Base-by-base conservation (phyloP, 768 basidiomycete species). In the Lyophyllum decastes region DNA sequence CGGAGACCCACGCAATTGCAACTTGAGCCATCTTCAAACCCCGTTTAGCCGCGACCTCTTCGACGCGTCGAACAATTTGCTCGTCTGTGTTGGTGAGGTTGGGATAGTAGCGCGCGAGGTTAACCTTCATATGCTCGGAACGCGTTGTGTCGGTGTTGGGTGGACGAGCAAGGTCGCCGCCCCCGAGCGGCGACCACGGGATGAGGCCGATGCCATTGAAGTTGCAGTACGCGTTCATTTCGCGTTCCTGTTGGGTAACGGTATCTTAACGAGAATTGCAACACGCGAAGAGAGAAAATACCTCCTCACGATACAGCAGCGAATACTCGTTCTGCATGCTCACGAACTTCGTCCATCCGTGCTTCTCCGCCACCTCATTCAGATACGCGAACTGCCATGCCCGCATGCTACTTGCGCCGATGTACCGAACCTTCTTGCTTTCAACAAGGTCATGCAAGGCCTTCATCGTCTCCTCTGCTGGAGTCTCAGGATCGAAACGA, bases 291-390 rank as follows among this genome's bases (percentile, higher is more conserved):
- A 48, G 26, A 26, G 25, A 16, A 5, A 54, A 14, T 2, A 70
- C 70, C 68, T 85, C 82, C 59, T 80, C 77, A 6, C 83, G 74
- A 64, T 86, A 86, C 19, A 84, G 69, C 10, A 84, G 67, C 33
- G 74, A 81, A 62, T 84, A 78, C 55, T 81, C 78, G 46, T 78
- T 73, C 66, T 85, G 83, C 74, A 84, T 81, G 57, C 80, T 78
- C 48, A 81, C 73, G 60, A 85, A 85, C 58, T 72, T 76, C 9
- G 83, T 82, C 73, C 82, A 81, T 4, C 76, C 75, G 14, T 80
- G 64, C 53, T 66, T 66, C 40, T 70, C 64, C 6, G 82, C 80
- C 1, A 78, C 71, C 21, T 76, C 72, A 54, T 81, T 78, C 67
- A 82, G 67, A 49, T 68, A 63, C n/a, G 70, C 71, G 26, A 80